These are phyloP conservation scores for Sungouiella blattae DNA, from an alignment of 805 yeast species.

Conservation along the genomic window DNA sequence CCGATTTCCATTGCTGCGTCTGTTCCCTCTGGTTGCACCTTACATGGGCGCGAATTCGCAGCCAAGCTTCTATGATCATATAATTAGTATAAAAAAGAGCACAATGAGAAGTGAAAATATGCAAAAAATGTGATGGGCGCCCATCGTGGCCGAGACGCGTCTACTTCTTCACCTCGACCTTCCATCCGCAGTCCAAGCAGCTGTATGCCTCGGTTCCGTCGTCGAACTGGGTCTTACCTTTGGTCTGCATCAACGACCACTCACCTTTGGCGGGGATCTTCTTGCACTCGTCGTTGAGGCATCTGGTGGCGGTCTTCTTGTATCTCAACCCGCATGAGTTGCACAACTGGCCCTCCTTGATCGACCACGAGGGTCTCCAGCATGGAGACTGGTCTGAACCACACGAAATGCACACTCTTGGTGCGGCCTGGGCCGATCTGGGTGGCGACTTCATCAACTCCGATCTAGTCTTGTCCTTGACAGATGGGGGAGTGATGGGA, in stretches of 20 bases:
- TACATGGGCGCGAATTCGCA: too few species aligned
- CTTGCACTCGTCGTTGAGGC: constrained; percentile 69
- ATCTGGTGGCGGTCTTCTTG: constrained; percentile 90
- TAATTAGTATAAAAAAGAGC: neutral
- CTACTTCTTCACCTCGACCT: constrained; percentile 36
- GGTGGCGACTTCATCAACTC: constrained; percentile 36
- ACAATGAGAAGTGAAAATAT: too few species aligned
- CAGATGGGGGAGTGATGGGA: constrained; percentile 41
- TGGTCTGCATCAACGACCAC: constrained; percentile 80
- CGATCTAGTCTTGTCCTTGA: constrained; percentile 25
- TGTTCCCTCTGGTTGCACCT: too few species aligned
- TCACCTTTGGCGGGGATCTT: constrained; percentile 96
- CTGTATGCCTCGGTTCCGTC: constrained; percentile 38
- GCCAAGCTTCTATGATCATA: too few species aligned
- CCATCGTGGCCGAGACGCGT: too few species aligned
- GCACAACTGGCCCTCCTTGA: constrained; percentile 89
- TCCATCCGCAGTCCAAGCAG: constrained; percentile 42
- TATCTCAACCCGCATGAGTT: constrained; percentile 94
- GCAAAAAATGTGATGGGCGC: too few species aligned
- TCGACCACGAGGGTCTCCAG: constrained; percentile 98
- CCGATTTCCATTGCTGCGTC: too few species aligned
- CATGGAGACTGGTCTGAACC: constrained; percentile 91
- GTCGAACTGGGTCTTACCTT: constrained; percentile 48
- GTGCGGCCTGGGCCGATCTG: constrained; percentile 19
- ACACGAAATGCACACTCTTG: constrained; percentile 82